A percentile compares a stretch with the other conserved stretches of the same genome.
Evolutionary conservation across 1,284 basidiomycete genomes (phyloP).

Genomic region (Puccinia coronata): DNA sequence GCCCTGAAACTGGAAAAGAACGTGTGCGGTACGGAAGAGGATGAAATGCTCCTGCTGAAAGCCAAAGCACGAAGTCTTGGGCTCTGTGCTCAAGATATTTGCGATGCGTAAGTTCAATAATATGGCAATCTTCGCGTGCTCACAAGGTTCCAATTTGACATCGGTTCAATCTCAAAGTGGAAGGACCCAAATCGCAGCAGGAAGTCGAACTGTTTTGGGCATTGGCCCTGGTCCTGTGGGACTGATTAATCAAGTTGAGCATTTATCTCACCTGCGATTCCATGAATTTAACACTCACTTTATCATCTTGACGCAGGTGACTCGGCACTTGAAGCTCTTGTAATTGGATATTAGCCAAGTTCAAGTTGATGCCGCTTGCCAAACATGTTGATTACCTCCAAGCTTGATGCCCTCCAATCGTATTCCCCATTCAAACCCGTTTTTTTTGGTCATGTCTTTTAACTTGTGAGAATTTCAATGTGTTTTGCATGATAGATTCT

Average conservation of each 20-base stretch:
- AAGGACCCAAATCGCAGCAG: conserved; percentile 49
- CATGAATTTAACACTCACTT: not conserved
- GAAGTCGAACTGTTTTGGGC: conserved; percentile 48
- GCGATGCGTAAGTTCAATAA: conserved; percentile 44
- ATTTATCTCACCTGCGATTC: not conserved
- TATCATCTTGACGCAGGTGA: not conserved
- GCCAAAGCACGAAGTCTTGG: conserved; percentile 46
- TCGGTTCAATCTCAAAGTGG: conserved; percentile 26
- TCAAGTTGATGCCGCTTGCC: not conserved
- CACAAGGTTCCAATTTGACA: not conserved
- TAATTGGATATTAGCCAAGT: not conserved
- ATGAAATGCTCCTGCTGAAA: conserved; percentile 46
- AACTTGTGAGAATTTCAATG: not conserved
- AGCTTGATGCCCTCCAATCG: not conserved
- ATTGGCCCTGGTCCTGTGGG: conserved; percentile 46
- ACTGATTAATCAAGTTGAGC: conserved; percentile 44
- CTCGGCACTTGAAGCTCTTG: conserved; percentile 43
- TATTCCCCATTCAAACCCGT: not conserved
- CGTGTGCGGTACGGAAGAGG: conserved; percentile 42
- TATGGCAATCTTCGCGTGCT: not conserved
- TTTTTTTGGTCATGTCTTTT: not conserved
- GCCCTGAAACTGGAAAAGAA: conserved; percentile 38
- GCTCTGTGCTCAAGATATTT: conserved; percentile 45
- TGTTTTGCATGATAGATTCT: not conserved
- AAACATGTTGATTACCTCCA: not conserved